A percentile compares a stretch with the other conserved stretches of the same genome.
Evolutionary conservation across 208 protist genomes (phyloP).

Genomic region (Leishmania martiniquensis): DNA sequence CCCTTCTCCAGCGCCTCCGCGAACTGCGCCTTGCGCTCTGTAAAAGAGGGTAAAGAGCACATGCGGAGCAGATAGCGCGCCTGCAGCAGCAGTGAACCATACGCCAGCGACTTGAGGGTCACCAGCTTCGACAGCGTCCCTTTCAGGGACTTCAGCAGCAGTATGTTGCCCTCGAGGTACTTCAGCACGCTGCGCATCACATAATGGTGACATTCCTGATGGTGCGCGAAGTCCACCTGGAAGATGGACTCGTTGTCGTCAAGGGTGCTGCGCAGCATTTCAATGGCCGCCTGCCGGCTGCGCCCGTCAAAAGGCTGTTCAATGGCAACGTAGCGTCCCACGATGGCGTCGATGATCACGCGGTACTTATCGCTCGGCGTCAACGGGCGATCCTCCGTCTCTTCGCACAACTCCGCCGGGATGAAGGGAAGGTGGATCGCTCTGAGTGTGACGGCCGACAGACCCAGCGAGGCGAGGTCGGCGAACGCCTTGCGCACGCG

Average conservation of each 20-base stretch:
- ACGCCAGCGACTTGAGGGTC: constrained; percentile 47
- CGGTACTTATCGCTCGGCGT: constrained; percentile 72
- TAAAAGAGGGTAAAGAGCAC: constrained; percentile 73
- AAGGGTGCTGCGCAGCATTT: constrained; percentile 53
- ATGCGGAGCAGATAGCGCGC: constrained; percentile 73
- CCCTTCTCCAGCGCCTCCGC: constrained; percentile 64
- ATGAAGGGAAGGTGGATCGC: constrained; percentile 59
- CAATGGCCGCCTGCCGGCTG: constrained; percentile 75
- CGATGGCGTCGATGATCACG: constrained; percentile 53
- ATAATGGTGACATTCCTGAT: constrained; percentile 73
- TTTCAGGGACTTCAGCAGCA: constrained; percentile 71
- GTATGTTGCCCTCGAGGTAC: constrained; percentile 55
- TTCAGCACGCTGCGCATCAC: constrained; percentile 61
- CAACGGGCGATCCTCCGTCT: constrained; percentile 20
- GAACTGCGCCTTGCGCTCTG: constrained; percentile 71
- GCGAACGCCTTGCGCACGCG: constrained; percentile 53
- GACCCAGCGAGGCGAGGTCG: constrained; percentile 66
- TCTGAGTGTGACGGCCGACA: constrained; percentile 69
- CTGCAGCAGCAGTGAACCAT: constrained; percentile 73
- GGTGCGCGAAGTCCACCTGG: constrained; percentile 74
- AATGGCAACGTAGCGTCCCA: constrained; percentile 73
- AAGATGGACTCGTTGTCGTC: constrained; percentile 46
- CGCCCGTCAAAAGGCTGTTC: constrained; percentile 71
- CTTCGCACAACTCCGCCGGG: constrained; percentile 6
- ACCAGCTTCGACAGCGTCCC: constrained; percentile 52